Evolutionary conservation across 176 grass and related monocot species (phyloP), one percentile per base, ranked within the genome.

Genomic region (Triticum timopheevii): DNA sequence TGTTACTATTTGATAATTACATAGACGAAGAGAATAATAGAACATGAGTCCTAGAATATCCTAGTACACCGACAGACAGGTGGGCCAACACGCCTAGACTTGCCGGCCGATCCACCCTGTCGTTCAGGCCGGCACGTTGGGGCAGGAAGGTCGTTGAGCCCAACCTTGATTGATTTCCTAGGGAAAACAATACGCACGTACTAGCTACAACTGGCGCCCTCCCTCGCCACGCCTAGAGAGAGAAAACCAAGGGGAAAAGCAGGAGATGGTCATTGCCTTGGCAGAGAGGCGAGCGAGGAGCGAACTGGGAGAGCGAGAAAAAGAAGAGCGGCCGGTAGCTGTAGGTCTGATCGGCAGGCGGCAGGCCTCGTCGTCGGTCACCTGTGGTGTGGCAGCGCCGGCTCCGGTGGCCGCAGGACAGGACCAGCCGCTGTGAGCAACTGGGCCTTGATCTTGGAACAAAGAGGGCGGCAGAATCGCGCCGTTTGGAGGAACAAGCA

Each of bases 11-110:
- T 63, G 66, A 42, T 76, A 20, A 66, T 75, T 85, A 59, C 56
- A 4, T 84, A 22, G 68, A n/a, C 22, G 66, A 50, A 67, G 65
- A 54, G 89, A 90, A 90, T 90, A 90, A 79, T 22, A 13, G 84
- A 90, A 83, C 84, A 24, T 86, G 88, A 42, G 42, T 73, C 1
- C 2, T 13, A 66, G 82, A 80, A 44, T 47, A 81, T 45, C 63
- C 27, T 16, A 15, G 5, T 28, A 9, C 65, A 3, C 64, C 19
- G 17, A 40, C 84, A 45, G 80, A 73, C 80, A 73, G 19, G 80
- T 33, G 89, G 80, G 80, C 9, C 77, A 73, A 6, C 74, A 7
- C 50, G 16, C 67, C 50, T 73, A 8, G 71, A 49, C 8, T 22
- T 23, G 62, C 65, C 84, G 76, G 84, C 64, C 79, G 33, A 54